These are phyloP conservation scores for Aegilops bicornis DNA, from an alignment of 176 grass and related monocot genomes.

Conservation along the genomic window DNA sequence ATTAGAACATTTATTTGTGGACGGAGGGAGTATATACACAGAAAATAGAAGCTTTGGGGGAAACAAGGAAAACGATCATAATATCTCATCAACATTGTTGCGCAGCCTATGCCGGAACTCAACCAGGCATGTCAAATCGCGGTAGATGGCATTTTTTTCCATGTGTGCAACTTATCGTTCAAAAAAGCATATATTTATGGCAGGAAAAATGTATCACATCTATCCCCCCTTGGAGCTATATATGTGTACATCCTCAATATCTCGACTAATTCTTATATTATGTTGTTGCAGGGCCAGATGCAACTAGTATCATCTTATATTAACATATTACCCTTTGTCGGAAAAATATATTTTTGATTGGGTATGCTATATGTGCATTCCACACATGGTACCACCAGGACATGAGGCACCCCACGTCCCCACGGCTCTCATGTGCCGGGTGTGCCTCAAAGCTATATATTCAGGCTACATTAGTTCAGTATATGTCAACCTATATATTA, in stretches of 20 bases:
- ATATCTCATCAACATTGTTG: background rate
- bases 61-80: background rate
- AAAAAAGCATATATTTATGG: background rate
- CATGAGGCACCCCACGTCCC: too few relatives aligned
- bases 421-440: too few relatives aligned
- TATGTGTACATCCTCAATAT: too few relatives aligned
- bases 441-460: background rate
- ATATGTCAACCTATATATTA: background rate
- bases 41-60: constrained; percentile 14
- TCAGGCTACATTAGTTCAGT: background rate
- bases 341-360: too few relatives aligned
- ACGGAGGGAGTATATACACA: background rate
- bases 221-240: too few relatives aligned
- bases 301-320: too few relatives aligned
- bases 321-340: too few relatives aligned
- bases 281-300: too few relatives aligned
- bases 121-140: background rate
- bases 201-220: background rate
- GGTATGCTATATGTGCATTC: too few relatives aligned
- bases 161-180: background rate
- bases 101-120: background rate
- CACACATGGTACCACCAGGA: too few relatives aligned
- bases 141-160: background rate
- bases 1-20: too few relatives aligned
- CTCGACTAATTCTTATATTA: too few relatives aligned